Evolutionary conservation across 129 eudicot genomes (phyloP), one percentile per base, ranked within the genome.

Genomic region (Artemisia tridentata): DNA sequence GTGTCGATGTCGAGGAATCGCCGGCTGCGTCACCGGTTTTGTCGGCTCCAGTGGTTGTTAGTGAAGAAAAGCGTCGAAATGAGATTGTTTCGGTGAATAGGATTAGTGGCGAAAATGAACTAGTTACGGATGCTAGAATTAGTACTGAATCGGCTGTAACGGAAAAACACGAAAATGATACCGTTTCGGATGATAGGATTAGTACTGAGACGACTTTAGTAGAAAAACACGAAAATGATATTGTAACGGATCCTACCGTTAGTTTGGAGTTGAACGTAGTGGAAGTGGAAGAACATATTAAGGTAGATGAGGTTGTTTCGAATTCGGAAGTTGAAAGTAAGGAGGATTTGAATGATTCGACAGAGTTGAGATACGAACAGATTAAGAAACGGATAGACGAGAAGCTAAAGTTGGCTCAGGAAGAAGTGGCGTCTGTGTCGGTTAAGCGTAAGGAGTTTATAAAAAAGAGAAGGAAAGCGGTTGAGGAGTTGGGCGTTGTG

Each of bases 381-480:
- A 65, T 89, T 29, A 84, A 74, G 67, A 65, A 23, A 15, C 74
- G 70, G 49, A 73, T 86, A 3, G 43, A 78, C 18, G 81, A 84
- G 15, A 86, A 86, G 58, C 83, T 89, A 5, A 73, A 83, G 72
- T 43, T 9, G 23, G 86, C 81, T 1, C 74, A 45, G 47, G 66
- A 75, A 67, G 41, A 20, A 3, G 88, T 81, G 8, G 65, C 72
- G 43, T 69, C 80, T 31, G 72, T 86, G 12, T 86, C 90, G 1
- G 67, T 72, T 0, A 71, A 31, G 17, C 80, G 84, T 51, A 86
- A 84, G 80, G 90, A 84, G 0, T 58, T 78, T 7, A 85, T 83
- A 17, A 78, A 79, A 38, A 80, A 77, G 85, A 78, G 92, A 72
- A 80, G 92, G 81, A 80, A 80, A 64, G 96, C 88, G 34, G 77